Conservation (phyloP, 2,329 filamentous ascomycete genomes). For the Fragosphaeria purpurea region DNA sequence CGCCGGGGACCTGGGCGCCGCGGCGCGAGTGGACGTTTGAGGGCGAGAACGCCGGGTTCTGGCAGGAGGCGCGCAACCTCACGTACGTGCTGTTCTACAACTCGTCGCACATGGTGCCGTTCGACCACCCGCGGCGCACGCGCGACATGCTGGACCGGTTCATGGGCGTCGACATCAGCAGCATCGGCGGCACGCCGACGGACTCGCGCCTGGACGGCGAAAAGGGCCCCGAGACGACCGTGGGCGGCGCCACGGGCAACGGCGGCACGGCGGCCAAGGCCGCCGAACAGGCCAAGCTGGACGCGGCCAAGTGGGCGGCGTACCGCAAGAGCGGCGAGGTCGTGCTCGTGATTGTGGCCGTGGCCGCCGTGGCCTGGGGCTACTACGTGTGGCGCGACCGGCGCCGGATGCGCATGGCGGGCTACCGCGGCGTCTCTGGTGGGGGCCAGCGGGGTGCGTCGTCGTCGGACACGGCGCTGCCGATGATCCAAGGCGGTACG, state of each 20-base stretch:
- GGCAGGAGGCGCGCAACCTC: conserved; percentile 87
- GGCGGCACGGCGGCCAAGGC: conserved; percentile 60
- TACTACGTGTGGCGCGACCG: conserved; percentile 58
- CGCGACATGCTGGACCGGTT: conserved; percentile 97
- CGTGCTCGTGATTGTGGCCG: conserved; percentile 69
- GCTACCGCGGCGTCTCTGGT: conserved; percentile 41
- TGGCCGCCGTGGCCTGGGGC: conserved; percentile 66
- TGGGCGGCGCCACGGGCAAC: conserved; percentile 57
- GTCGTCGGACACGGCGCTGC: conserved; percentile 13
- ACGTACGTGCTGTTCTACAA: conserved; percentile 96
- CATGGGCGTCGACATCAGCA: conserved; percentile 83
- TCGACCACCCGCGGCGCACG: conserved; percentile 75
- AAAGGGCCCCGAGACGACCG: conserved; percentile 66
- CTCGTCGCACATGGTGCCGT: conserved; percentile 95
- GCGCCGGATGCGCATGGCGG: conserved; percentile 33
- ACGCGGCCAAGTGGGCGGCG: conserved; percentile 77
- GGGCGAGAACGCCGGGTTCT: conserved; percentile 76
- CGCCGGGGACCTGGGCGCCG: conserved; percentile 83
- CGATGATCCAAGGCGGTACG: conserved; percentile 10
- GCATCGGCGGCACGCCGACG: conserved; percentile 69
- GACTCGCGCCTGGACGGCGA: conserved; percentile 80
- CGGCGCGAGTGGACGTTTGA: conserved; percentile 91
- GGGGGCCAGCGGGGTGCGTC: conserved; percentile 20
- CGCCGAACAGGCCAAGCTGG: conserved; percentile 60
- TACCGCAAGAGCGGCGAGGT: conserved; percentile 83